Evolutionary conservation across 768 basidiomycete genomes (phyloP).

Genomic region (Fibroporia radiculosa): DNA sequence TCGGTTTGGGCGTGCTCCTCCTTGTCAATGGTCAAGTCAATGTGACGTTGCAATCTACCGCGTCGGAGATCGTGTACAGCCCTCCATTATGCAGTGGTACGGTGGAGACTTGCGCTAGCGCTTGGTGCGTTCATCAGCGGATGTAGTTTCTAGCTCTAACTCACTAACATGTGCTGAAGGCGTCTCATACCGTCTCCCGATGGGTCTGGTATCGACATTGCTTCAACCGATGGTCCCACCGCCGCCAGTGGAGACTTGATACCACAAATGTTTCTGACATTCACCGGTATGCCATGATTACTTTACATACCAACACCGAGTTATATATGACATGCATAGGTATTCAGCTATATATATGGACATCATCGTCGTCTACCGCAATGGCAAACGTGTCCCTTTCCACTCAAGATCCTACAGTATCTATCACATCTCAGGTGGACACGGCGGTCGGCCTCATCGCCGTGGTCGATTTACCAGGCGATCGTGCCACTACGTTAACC

Average conservation of each 20-base stretch:
- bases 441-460: slow-evolving; percentile 9
- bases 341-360: slow-evolving; percentile 10
- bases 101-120: slow-evolving; percentile 10
- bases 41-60: slow-evolving; percentile 16
- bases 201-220: slow-evolving; percentile 9
- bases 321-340: slow-evolving; percentile 5
- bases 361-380: slow-evolving; percentile 10
- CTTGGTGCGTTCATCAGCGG: slow-evolving; percentile 10
- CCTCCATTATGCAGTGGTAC: slow-evolving; percentile 11
- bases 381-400: slow-evolving; percentile 13
- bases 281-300: slow-evolving; percentile 9
- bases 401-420: slow-evolving; percentile 9
- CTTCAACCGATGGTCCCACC: slow-evolving; percentile 14
- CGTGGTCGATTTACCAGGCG: slow-evolving; percentile 12
- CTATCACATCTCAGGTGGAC: slow-evolving; percentile 13
- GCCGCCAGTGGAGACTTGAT: slow-evolving; percentile 11
- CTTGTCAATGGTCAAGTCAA: slow-evolving; percentile 7
- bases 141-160: background rate
- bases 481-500: slow-evolving; percentile 13
- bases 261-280: slow-evolving; percentile 14
- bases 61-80: slow-evolving; percentile 16
- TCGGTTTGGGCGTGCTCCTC: slow-evolving; percentile 2
- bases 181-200: slow-evolving; percentile 9
- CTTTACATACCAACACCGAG: slow-evolving; percentile 3
- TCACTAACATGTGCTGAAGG: slow-evolving; percentile 6